A percentile compares a stretch with the other conserved stretches of the same genome.
Conservation (phyloP, 1,284 basidiomycete species). For the Rhodotorula sp. region DNA sequence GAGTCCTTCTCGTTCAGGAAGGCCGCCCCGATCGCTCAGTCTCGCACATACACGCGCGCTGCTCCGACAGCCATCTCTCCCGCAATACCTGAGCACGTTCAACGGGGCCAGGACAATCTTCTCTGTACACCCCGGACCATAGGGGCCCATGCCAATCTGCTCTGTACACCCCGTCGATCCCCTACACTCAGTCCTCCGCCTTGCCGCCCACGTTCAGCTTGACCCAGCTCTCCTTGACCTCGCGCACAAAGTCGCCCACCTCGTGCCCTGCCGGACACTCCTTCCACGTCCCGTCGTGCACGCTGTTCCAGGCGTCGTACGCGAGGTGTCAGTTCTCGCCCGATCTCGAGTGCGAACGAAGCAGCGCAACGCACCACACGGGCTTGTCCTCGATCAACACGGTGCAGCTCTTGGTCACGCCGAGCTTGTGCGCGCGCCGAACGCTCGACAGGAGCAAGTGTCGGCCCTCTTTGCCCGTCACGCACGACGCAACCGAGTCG, state of each 20-base stretch:
- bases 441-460: slow-evolving; percentile 31
- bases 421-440: slow-evolving; percentile 12
- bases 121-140: too few relatives aligned
- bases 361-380: slow-evolving; percentile 20
- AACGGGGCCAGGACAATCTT: too few relatives aligned
- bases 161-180: too few relatives aligned
- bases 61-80: too few relatives aligned
- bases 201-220: slow-evolving; percentile 2
- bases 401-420: slow-evolving; percentile 41
- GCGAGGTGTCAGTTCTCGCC: too few relatives aligned
- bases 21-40: too few relatives aligned
- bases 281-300: slow-evolving; percentile 37
- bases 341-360: not conserved
- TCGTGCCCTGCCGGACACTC: slow-evolving; percentile 34
- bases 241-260: slow-evolving; percentile 26
- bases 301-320: too few relatives aligned
- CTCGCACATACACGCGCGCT: too few relatives aligned
- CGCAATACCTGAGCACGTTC: too few relatives aligned
- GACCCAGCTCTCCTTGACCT: slow-evolving; percentile 8
- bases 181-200: not conserved
- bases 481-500: slow-evolving; percentile 24
- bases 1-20: too few relatives aligned
- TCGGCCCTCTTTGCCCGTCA: slow-evolving; percentile 22
- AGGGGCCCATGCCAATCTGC: too few relatives aligned
- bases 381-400: slow-evolving; percentile 36